Evolutionary conservation across 306 rosid species (phyloP), one percentile per base, ranked within the genome.

Genomic region (cucumber (Cucumis sativus)): DNA sequence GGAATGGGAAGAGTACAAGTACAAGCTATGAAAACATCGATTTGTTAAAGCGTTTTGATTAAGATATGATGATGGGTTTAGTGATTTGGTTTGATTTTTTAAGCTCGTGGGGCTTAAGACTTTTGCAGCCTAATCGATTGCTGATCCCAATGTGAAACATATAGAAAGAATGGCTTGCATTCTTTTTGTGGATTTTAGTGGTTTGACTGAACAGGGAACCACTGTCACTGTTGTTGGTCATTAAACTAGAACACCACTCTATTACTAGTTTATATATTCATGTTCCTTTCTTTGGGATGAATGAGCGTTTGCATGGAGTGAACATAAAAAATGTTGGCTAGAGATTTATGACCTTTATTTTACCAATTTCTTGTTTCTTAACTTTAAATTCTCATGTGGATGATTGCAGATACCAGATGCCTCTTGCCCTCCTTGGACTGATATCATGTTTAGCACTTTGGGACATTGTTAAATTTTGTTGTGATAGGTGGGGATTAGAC

Each of bases 401-500:
- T 82, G 67, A 66, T 73, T 88, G 81, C 86, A 95, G 98, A 86
- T 95, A 95, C 84, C 84, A 88, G 86, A 95, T 95, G 96, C 97
- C 97, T 10, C 68, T 87, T 81, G 91, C 98, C 65, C 96, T 92
- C 43, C 79, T 86, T 72, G 98, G 98, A 68, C 74, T 95, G 88
- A 76, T 95, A 80, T 83, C 90, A 7, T 90, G 91, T 80, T 82
- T 95, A 78, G 93, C 96, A 62, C 73, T 95, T 77, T 95, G 97
- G 98, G 98, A 95, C 78, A 45, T 55, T 77, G 89, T 92, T 79
- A 92, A 92, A 84, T 89, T 78, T 76, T 90, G 80, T 76, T 78
- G 89, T 51, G 85, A 84, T 33, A 86, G 57, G 69, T 90, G 96
- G 98, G 87, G 85, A 75, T 84, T 92, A 79, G 85, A 91, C 80